Evolutionary conservation across 352 stramenopile species (phyloP), one percentile per base, ranked within the genome.

Genomic region (Globisporangium nunn): DNA sequence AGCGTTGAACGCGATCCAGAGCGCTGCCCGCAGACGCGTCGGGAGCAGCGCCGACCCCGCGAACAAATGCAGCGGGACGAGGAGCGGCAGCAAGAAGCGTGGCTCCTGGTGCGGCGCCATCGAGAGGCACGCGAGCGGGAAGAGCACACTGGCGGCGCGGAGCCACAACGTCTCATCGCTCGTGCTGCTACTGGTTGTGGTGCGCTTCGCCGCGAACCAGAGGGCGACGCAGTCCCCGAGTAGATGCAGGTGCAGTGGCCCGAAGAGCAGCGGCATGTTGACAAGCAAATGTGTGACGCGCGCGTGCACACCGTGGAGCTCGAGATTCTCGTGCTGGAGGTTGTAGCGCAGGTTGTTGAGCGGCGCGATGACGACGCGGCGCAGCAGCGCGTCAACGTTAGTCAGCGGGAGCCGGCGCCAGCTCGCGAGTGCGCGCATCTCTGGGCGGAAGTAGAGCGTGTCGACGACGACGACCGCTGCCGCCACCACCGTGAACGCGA

Each of bases 181-280:
- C 23, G 23, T 23, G 23, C 23, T 23, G 23, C 23, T 23, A 23
- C 23, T 23, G 23, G 23, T 23, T 23, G 4, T 12, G 12, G 12
- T 8, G 39, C 43, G 43, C 23, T 15, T 30, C 17, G 18, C 43
- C 23, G 43, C 17, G n/a, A 29, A 37, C 31, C 31, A 41, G 48
- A 14, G 1, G 1, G 30, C 31, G 6, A 53, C 2, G 12, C 52
- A 53, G 57, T 62, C 58, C 68, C 45, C 31, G 4, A 93, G 43
- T 43, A 84, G 82, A 39, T 79, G 40, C 33, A 96, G 17, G 55
- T 84, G 81, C 11, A 97, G 61, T 52, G 91, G 88, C 7, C 89
- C 90, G 67, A 96, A 98, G 51, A 98, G 73, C 68, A 98, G 81
- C 11, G 87, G 86, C 87, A 98, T 88, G 64, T 98, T 98, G 23